Evolutionary conservation across 768 basidiomycete species (phyloP), one percentile per base, ranked within the genome.

Genomic region (Amanita pallidorosea): DNA sequence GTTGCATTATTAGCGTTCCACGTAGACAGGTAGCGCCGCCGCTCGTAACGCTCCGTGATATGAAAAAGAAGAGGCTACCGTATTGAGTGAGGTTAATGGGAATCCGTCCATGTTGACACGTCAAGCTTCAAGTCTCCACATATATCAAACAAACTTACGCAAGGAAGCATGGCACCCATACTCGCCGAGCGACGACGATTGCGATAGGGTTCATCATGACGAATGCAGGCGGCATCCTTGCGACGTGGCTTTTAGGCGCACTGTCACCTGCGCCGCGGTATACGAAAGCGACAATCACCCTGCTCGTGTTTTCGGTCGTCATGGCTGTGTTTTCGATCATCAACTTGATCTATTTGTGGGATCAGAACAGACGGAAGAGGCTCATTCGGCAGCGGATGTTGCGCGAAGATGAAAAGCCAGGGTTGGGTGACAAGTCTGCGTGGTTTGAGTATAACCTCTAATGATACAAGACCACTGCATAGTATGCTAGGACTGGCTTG

Each of bases 151-250:
- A n/a, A n/a, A n/a, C n/a, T n/a, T n/a, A n/a, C n/a, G n/a, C n/a
- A n/a, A n/a, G n/a, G n/a, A n/a, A n/a, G n/a, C n/a, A n/a, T n/a
- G n/a, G n/a, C n/a, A n/a, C 81, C 0, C 69, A 79, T 53, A 63
- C 70, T 35, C 68, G 78, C 23, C 73, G 81, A 1, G 72, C 79
- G 54, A 80, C 80, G 1, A 67, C 74, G 29, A 69, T 82, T 45
- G 80, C 80, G 15, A 69, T 81, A 22, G 71, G 72, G 1, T 76
- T 79, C 55, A 76, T 77, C 55, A 69, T 76, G 69, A 75, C 75
- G 20, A 82, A 81, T 57, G 65, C 70, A 0, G 80, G 80, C 7
- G 79, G 79, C 2, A 80, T 83, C 43, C 73, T 82, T 29, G 70
- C 73, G 1, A 82, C 78, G 0, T 82, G 80, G 79, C 70, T 80